Evolutionary conservation across 148 eudicot genomes (phyloP), one percentile per base, ranked within the genome.

Genomic region (Heliosperma pusillum): DNA sequence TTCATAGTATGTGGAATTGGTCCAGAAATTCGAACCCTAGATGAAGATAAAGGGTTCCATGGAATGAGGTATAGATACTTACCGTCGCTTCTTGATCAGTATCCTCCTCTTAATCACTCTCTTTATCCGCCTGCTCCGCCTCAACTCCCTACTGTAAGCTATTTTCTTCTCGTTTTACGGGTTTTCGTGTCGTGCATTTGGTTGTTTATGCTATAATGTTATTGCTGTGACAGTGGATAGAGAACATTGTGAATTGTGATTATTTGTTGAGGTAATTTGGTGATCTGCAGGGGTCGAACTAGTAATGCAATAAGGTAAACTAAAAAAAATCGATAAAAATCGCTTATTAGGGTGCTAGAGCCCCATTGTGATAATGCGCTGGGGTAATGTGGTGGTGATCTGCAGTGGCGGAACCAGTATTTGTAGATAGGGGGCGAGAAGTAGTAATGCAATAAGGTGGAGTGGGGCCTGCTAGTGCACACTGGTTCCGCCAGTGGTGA

Each of bases 1-100:
- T 89, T 93, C 81, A 91, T 93, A 61, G 97, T 93, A 66, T 93
- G 97, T 66, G 97, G 97, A 65, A 81, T 93, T 52, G 97, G 97
- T 22, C 87, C 97, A 3, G 93, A 93, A 83, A 88, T 93, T 66
- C 87, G 96, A 60, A 87, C 96, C 6, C 76, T 93, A 25, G 97
- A 90, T 7, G 96, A 85, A 16, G 72, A 82, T 63, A 82, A 80
- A 74, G 97, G 97, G 2, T 93, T 85, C 72, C 87, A 90, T 73
- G 97, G 97, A 5, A 74, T 73, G n/a, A 68, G 78, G 40, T 79
- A 79, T 57, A 44, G 91, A 66, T 90, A 93, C 81, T 80, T 90
- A 74, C 85, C 97, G 10, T 90, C 93, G 27, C 85, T 90, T 27
- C 87, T 93, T 44, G 96, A 93, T 85, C 97, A 90, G 74, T 92